These are phyloP conservation scores for Penstemon newberryi DNA, from an alignment of 257 asterid species.

Conservation along the genomic window DNA sequence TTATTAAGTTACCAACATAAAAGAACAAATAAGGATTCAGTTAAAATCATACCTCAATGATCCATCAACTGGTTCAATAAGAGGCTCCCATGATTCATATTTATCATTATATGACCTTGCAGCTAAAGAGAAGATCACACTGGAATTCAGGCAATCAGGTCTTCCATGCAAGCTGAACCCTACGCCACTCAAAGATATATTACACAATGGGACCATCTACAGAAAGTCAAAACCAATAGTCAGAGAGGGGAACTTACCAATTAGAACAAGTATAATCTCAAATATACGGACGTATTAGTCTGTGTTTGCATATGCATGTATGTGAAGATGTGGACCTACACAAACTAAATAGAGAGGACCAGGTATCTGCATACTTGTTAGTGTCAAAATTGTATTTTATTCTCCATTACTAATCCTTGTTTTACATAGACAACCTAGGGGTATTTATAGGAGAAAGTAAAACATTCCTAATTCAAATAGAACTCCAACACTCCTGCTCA, in stretches of 20 bases:
- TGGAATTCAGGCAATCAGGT: slow-evolving; percentile 58
- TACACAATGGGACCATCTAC: slow-evolving; percentile 96
- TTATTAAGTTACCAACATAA: slow-evolving; percentile 24
- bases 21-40: slow-evolving; percentile 10
- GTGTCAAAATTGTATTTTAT: not conserved
- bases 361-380: slow-evolving; percentile 11
- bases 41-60: slow-evolving; percentile 57
- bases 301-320: not conserved
- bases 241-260: slow-evolving; percentile 26
- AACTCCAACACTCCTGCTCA: too few species aligned
- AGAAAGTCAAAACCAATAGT: slow-evolving; percentile 30
- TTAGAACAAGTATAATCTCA: slow-evolving; percentile 8
- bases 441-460: too few species aligned
- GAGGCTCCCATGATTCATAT: slow-evolving; percentile 98
- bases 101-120: slow-evolving; percentile 89
- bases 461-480: too few species aligned
- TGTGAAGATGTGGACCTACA: not conserved
- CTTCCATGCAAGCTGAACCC: slow-evolving; percentile 69
- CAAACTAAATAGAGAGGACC: slow-evolving; percentile 10
- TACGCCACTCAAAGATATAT: slow-evolving; percentile 75
- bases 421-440: too few species aligned
- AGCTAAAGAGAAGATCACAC: slow-evolving; percentile 68
- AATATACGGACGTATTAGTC: not conserved
- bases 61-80: slow-evolving; percentile 90
- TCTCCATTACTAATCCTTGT: too few species aligned